Percentiles rank a stretch among this genome's conserved stretches.
These are phyloP conservation scores for Tolypocladium cylindrosporum DNA, from an alignment of 2,329 filamentous ascomycete genomes.

Conservation along the genomic window DNA sequence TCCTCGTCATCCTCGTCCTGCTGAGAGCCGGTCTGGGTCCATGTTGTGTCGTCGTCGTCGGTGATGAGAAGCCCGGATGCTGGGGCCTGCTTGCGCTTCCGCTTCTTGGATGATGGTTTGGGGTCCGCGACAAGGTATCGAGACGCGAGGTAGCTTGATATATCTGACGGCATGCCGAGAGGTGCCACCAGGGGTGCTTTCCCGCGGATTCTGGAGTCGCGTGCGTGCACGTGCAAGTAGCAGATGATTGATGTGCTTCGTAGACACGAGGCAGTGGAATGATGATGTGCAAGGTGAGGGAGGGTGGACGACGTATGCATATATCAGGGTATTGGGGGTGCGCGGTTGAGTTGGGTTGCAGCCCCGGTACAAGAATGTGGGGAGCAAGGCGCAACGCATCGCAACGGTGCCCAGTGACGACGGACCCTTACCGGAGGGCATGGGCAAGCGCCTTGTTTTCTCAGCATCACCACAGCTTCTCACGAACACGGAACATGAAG, in stretches of 20 bases:
- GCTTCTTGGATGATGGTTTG: slow-evolving; percentile 47
- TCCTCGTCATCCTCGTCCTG: slow-evolving; percentile 47
- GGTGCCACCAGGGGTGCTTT: not conserved
- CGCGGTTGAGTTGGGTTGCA: not conserved
- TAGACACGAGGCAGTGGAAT: not conserved
- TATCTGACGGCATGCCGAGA: slow-evolving; percentile 41
- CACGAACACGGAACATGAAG: slow-evolving; percentile 1
- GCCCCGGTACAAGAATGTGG: slow-evolving; percentile 8
- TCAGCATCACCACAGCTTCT: not conserved
- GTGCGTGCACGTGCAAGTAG: not conserved
- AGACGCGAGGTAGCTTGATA: slow-evolving; percentile 80
- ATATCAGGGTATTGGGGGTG: not conserved
- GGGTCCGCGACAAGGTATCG: slow-evolving; percentile 67
- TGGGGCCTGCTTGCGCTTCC: slow-evolving; percentile 47
- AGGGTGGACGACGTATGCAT: not conserved
- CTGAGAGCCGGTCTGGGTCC: slow-evolving; percentile 28
- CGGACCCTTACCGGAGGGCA: not conserved
- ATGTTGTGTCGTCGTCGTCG: slow-evolving; percentile 51
- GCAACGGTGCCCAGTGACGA: not conserved
- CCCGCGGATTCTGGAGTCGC: not conserved
- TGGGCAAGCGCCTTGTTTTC: not conserved
- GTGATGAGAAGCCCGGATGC: slow-evolving; percentile 50
- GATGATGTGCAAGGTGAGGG: not conserved
- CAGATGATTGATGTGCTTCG: not conserved
- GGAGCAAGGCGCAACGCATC: not conserved